phyloP scores from a whole-genome alignment of 2,329 filamentous ascomycete species.

The Cercospora sojina region DNA sequence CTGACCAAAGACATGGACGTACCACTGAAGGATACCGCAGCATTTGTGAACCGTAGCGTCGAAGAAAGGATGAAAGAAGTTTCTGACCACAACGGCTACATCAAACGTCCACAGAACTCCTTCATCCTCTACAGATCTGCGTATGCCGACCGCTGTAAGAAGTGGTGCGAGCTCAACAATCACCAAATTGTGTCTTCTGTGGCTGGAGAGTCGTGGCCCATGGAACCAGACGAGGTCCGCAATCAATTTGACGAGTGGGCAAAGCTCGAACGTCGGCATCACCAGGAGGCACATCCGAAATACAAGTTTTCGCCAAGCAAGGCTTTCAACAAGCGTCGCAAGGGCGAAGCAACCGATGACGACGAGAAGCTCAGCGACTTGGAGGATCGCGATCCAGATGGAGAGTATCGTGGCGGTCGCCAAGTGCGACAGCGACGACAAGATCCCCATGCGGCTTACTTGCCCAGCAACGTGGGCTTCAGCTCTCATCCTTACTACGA shows the following conservation, averaged over 20 bases:
- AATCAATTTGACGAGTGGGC: conserved; percentile 77
- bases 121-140: conserved; percentile 98
- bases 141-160: conserved; percentile 82
- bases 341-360: conserved; percentile 37
- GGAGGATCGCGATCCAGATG: conserved; percentile 37
- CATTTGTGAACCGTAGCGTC: conserved; percentile 70
- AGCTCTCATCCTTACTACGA: conserved; percentile 36
- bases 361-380: conserved; percentile 37
- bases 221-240: conserved; percentile 72
- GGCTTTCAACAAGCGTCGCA: conserved; percentile 53
- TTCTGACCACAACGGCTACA: conserved; percentile 69
- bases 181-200: conserved; percentile 88
- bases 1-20: conserved; percentile 65
- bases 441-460: conserved; percentile 28
- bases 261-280: conserved; percentile 77
- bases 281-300: conserved; percentile 77
- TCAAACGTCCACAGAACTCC: conserved; percentile 93
- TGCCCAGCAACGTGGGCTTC: conserved; percentile 34
- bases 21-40: conserved; percentile 72
- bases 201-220: conserved; percentile 81
- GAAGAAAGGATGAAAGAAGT: conserved; percentile 68
- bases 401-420: conserved; percentile 34
- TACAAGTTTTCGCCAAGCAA: conserved; percentile 95
- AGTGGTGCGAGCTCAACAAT: conserved; percentile 79
- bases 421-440: conserved; percentile 30